phyloP scores from a whole-genome alignment of 768 basidiomycete species.

The Boletus fagicola region DNA sequence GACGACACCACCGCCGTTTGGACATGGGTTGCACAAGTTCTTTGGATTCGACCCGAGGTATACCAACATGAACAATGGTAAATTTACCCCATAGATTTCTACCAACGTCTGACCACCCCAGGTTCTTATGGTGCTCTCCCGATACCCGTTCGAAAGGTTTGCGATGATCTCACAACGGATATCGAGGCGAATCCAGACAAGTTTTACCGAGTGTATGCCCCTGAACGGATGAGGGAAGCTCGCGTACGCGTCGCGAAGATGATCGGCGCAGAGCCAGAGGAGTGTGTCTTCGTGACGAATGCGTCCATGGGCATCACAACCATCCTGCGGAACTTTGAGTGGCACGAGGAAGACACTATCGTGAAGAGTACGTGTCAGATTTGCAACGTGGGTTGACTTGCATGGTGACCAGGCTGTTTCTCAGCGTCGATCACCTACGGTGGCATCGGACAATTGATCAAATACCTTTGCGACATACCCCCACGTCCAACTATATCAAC shows the following conservation, averaged over 20 bases:
- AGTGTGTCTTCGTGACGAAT: constrained; percentile 41
- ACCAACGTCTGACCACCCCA: not conserved
- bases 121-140: constrained; percentile 50
- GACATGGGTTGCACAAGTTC: constrained; percentile 43
- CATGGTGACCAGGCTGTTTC: not conserved
- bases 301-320: constrained; percentile 44
- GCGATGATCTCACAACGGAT: not conserved
- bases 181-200: constrained; percentile 50
- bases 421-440: constrained; percentile 54
- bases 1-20: constrained; percentile 41
- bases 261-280: constrained; percentile 47
- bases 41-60: not conserved
- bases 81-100: not conserved
- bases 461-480: constrained; percentile 48
- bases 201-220: constrained; percentile 38
- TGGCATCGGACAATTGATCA: constrained; percentile 47
- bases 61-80: not conserved
- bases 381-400: not conserved
- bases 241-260: constrained; percentile 42
- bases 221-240: constrained; percentile 28
- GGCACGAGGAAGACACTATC: constrained; percentile 55
- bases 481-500: constrained; percentile 40
- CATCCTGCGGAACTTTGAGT: constrained; percentile 60
- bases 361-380: not conserved
- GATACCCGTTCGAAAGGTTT: constrained; percentile 15